Base-by-base conservation (phyloP, 306 rosid genomes). In the Pyrus pyrifolia region DNA sequence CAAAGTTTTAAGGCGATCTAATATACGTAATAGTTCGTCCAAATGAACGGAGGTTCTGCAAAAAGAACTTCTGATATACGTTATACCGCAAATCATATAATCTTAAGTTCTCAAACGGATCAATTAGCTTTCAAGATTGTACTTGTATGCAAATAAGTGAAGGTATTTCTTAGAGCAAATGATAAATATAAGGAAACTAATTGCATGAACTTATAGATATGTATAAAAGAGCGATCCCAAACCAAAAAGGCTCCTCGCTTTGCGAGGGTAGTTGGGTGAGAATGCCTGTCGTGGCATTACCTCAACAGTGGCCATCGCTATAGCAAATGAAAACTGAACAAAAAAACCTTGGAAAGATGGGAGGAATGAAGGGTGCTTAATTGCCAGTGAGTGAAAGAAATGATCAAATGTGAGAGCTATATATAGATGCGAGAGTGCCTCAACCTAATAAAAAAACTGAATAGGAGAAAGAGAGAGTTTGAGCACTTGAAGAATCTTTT, bases 301-400 rank as follows among this genome's bases (percentile, higher is more conserved):
- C 98, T 95, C 97, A 84, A 71, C 91, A 61, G 82, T 76, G 93
- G 98, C 96, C 97, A 95, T 95, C 86, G 81, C 86, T 87, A 77
- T 60, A 69, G 69, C 38, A 67, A 76, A 75, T 67, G 59, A 69
- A 82, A 78, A 76, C 1, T n/a, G 76, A 62, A 69, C 27, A 38
- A 67, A 46, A 60, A 35, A 68, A 42, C 13, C 13, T 27, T 66
- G 44, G 22, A 73, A 14, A 25, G 67, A 67, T 80, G 22, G 58
- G 51, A 71, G 46, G 45, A 25, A 31, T 33, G 69, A 68, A 15
- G 69, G 53, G 15, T 69, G 88, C 53, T 74, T 9, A 66, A 68
- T 79, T 68, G 71, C 66, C 78, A 80, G 55, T 60, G 87, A 82
- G 81, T 84, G 93, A 80, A 82, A 42, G 81, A 78, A 74, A 25